Base-by-base conservation (phyloP, 2,329 filamentous ascomycete genomes). In the Ceratocystis albifundus region DNA sequence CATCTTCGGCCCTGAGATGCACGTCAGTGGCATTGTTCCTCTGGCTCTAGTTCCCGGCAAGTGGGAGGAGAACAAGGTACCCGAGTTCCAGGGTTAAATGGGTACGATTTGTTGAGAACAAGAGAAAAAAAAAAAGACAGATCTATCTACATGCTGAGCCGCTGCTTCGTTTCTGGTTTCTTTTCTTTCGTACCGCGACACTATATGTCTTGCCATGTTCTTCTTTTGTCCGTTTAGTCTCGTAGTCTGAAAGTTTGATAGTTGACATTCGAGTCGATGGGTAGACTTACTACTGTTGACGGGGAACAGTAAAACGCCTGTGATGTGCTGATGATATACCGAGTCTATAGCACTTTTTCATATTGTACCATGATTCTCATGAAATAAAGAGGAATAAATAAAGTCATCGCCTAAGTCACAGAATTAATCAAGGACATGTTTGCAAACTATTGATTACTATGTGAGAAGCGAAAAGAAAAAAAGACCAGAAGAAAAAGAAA, bases 1-100 rank as follows among this genome's bases (percentile, higher is more conserved):
- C 77, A 82, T 85, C 74, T 85, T 84, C 70, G 83, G 83, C 65
- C 83, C 83, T 59, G 86, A 96, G 80, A 96, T 97, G 90, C 91
- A 97, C 80, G 93, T 99, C 73, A 93, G 88, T 64, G 94, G 94
- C 76, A 97, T 97, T 74, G 93, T 99, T 71, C 93, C 94, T 66
- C 80, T 97, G 75, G 94, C 93, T 61, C 87, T 97, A 59, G 71
- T 87, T 69, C 83, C 84, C 44, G 84, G 84, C 71, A 82, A 80
- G 76, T 83, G 82, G 79, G 84, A 85, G 76, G 79, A 81, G 75
- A 82, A 81, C 77, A 81, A 80, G 63, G 76, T 81, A 64, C 77
- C 82, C 76, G 84, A 87, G 77, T 87, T 86, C 78, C 77, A 78
- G 73, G 80, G 72, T 74, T 85, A 81, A 76, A 71, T 10, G 53